These are phyloP conservation scores for Sphaerulina musiva DNA, from an alignment of 2,329 filamentous ascomycete genomes.

Conservation along the genomic window DNA sequence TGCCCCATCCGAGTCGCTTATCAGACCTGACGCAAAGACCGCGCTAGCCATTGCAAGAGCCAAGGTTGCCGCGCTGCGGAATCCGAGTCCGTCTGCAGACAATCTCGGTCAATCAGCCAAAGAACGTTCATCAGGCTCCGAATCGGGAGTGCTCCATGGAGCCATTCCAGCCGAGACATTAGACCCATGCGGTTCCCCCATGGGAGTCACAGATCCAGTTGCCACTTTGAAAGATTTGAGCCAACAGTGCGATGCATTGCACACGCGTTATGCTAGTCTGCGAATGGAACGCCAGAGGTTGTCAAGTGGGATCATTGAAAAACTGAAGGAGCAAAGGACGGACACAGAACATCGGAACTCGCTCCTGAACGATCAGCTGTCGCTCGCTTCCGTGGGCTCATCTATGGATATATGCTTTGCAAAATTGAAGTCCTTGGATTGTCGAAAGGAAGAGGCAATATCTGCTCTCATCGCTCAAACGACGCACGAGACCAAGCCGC, in stretches of 20 bases:
- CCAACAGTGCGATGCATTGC: slow-evolving; percentile 26
- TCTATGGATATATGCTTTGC: slow-evolving; percentile 34
- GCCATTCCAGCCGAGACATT: slow-evolving; percentile 11
- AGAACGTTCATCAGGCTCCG: slow-evolving; percentile 8
- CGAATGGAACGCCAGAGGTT: slow-evolving; percentile 29
- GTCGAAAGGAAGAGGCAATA: slow-evolving; percentile 28
- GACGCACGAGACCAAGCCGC: slow-evolving; percentile 11
- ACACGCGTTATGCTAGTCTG: slow-evolving; percentile 26
- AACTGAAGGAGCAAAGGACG: slow-evolving; percentile 21
- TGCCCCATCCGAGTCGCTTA: background rate
- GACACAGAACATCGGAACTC: slow-evolving; percentile 25
- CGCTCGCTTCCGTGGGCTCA: slow-evolving; percentile 27
- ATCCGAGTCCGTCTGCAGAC: slow-evolving; percentile 2
- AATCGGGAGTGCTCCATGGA: slow-evolving; percentile 4
- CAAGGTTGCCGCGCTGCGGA: slow-evolving; percentile 19
- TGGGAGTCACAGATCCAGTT: slow-evolving; percentile 11
- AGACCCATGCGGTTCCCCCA: slow-evolving; percentile 2
- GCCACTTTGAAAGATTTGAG: slow-evolving; percentile 18
- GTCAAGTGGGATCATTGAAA: slow-evolving; percentile 22
- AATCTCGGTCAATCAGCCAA: background rate
- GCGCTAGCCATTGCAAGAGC: slow-evolving; percentile 20
- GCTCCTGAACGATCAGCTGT: slow-evolving; percentile 30
- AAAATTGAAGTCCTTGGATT: slow-evolving; percentile 31
- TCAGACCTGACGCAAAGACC: slow-evolving; percentile 2
- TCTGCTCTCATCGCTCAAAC: slow-evolving; percentile 19